Evolutionary conservation across 2,329 filamentous ascomycete species (phyloP).

Genomic region (Apiospora phragmitis): DNA sequence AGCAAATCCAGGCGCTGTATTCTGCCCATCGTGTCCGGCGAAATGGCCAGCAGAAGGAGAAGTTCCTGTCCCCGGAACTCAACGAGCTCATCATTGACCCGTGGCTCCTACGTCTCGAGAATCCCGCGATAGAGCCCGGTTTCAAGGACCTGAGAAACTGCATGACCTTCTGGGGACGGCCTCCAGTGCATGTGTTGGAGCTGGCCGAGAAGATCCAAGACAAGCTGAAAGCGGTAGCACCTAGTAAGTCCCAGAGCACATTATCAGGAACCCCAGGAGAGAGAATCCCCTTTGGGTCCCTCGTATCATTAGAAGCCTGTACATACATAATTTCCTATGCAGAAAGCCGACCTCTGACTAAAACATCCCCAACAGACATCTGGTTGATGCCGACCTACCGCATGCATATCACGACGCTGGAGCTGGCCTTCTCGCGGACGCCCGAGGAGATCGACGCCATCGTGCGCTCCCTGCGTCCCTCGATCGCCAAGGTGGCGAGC

Average conservation of each 20-base stretch:
- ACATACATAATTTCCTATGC: background rate
- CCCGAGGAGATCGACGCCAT: conserved; percentile 66
- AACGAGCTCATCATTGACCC: conserved; percentile 73
- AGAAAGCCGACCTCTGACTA: background rate
- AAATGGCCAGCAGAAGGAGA: conserved; percentile 73
- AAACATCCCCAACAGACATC: conserved; percentile 54
- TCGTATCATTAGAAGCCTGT: background rate
- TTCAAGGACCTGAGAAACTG: conserved; percentile 79
- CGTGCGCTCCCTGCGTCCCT: conserved; percentile 55
- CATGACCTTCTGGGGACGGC: conserved; percentile 85
- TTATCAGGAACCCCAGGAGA: background rate
- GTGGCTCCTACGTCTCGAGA: conserved; percentile 69
- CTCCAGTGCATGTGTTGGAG: conserved; percentile 68
- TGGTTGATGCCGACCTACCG: conserved; percentile 83
- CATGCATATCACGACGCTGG: conserved; percentile 84
- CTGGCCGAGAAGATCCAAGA: conserved; percentile 71
- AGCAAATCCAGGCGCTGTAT: conserved; percentile 71
- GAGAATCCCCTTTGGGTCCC: background rate
- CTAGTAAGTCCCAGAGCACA: conserved; percentile 57
- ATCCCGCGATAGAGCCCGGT: conserved; percentile 62
- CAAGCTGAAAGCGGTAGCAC: conserved; percentile 62
- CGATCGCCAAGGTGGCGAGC: conserved; percentile 61
- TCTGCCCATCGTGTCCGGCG: conserved; percentile 71
- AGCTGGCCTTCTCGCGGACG: conserved; percentile 80
- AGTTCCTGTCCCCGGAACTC: conserved; percentile 70